phyloP scores from a whole-genome alignment of 257 asterid species.

The Scutellaria baicalensis region DNA sequence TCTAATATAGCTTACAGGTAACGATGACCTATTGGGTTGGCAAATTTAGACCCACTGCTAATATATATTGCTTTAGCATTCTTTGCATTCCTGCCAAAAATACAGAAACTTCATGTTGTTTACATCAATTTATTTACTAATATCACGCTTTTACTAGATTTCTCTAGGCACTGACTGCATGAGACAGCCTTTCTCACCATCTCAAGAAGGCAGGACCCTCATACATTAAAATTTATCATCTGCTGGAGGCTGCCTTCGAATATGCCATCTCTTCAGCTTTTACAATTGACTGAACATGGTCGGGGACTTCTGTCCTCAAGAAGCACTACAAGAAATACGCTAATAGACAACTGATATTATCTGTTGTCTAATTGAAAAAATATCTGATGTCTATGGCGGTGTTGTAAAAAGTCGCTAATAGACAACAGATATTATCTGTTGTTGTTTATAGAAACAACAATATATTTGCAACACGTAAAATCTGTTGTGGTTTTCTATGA shows the following conservation, averaged over 20 bases:
- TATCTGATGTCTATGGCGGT: no score
- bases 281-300: slow-evolving; percentile 95
- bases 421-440: no score
- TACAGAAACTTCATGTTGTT: neutral
- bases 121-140: slow-evolving; percentile 1
- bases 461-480: no score
- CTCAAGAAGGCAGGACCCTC: slow-evolving; percentile 20
- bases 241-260: slow-evolving; percentile 30
- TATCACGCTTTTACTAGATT: neutral
- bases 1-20: neutral
- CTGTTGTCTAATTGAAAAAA: no score
- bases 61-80: neutral
- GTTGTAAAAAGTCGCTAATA: no score
- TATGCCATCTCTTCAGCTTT: slow-evolving; percentile 98
- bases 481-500: no score
- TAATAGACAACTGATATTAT: no score
- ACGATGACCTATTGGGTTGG: neutral
- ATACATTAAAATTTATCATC: slow-evolving; percentile 31
- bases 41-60: neutral
- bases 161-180: slow-evolving; percentile 27
- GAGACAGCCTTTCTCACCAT: slow-evolving; percentile 13
- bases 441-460: no score
- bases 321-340: no score
- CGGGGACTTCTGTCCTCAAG: slow-evolving; percentile 86
- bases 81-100: neutral